These are phyloP conservation scores for Lactuca saligna DNA, from an alignment of 129 eudicot species.

Conservation along the genomic window DNA sequence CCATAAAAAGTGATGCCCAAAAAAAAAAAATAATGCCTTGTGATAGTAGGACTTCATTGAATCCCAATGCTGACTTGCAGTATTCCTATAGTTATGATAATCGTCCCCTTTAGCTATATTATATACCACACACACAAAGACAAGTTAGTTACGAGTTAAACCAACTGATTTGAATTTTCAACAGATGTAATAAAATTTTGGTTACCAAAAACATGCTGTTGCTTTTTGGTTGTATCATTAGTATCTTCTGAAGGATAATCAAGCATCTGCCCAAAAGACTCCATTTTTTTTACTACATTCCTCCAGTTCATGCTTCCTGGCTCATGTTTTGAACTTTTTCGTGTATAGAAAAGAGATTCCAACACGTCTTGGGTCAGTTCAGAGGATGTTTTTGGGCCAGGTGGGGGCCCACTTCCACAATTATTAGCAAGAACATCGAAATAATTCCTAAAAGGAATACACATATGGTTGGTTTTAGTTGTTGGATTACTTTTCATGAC, in stretches of 20 bases:
- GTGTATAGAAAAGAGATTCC: conserved; percentile 72
- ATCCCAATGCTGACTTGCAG: conserved; percentile 83
- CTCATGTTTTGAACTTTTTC: conserved; percentile 70
- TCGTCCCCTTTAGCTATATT: conserved; percentile 60
- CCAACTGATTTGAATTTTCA: neutral
- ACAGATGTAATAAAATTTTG: neutral
- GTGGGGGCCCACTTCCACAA: conserved; percentile 28
- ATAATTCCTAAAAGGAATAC: conserved; percentile 45
- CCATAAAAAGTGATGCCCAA: neutral
- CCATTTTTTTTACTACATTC: conserved; percentile 75
- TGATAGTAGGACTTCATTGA: conserved; percentile 75
- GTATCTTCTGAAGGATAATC: conserved; percentile 29
- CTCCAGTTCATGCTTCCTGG: conserved; percentile 90
- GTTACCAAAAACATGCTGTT: conserved; percentile 17
- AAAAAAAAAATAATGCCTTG: conserved; percentile 50
- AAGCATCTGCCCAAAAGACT: conserved; percentile 55
- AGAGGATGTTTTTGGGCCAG: conserved; percentile 33
- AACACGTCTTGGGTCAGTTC: conserved; percentile 74
- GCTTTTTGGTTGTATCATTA: conserved; percentile 25
- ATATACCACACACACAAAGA: conserved; percentile 29
- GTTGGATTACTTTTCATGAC: too few species aligned
- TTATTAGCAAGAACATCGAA: conserved; percentile 48
- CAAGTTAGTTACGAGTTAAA: conserved; percentile 1
- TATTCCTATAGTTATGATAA: conserved; percentile 56
- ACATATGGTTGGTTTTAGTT: neutral